Evolutionary conservation across 2,329 filamentous ascomycete species (phyloP).

Genomic region (Aspergillus fijiensis): DNA sequence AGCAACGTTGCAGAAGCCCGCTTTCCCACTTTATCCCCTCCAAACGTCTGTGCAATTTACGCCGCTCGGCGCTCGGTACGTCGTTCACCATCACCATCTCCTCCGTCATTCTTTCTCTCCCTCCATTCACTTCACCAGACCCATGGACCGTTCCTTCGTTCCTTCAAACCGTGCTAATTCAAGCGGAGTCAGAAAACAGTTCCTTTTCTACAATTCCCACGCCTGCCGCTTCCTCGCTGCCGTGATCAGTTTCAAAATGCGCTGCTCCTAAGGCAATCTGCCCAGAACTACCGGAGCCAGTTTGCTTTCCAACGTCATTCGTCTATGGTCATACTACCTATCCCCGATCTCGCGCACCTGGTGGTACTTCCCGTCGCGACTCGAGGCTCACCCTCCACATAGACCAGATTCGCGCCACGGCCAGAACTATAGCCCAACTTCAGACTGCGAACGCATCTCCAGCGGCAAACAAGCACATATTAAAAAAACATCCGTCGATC

Average conservation of each 20-base stretch:
- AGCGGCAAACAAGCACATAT: background rate
- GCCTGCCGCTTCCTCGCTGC: conserved; percentile 8
- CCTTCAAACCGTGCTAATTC: background rate
- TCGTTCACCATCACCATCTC: background rate
- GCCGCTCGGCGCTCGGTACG: conserved; percentile 17
- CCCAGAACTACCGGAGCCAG: conserved; percentile 24
- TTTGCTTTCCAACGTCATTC: conserved; percentile 34
- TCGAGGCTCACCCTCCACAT: conserved; percentile 13
- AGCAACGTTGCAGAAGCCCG: conserved; percentile 20
- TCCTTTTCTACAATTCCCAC: background rate
- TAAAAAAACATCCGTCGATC: background rate
- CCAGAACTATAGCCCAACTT: background rate
- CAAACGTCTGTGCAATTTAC: conserved; percentile 20
- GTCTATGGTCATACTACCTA: conserved; percentile 34
- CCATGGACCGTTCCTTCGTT: background rate
- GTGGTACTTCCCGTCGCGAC: conserved; percentile 11
- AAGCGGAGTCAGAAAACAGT: background rate
- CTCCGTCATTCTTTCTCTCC: conserved; percentile 2
- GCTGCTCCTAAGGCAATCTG: conserved; percentile 29
- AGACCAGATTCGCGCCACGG: conserved; percentile 8
- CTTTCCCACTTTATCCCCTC: conserved; percentile 10
- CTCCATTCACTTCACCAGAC: background rate
- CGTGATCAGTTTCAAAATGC: conserved; percentile 24
- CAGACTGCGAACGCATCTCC: background rate
- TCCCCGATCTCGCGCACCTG: conserved; percentile 22